Base-by-base conservation (phyloP, 371 early-diverging fungal genomes). In the Mucor racemosus region DNA sequence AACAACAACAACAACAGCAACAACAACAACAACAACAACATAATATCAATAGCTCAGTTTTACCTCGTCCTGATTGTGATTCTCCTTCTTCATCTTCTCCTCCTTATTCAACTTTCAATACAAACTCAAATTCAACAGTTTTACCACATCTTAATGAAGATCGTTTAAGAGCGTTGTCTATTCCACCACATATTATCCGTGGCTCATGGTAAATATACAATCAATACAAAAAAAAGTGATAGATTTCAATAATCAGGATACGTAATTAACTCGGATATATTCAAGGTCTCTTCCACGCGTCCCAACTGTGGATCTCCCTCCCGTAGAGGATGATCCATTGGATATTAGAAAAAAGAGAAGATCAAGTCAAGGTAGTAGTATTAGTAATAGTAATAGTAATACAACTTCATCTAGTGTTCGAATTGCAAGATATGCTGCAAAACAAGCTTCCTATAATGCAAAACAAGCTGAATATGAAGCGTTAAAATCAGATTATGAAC, bases 391-490 rank as follows among this genome's bases (percentile, higher is more conserved):
- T 15, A 41, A 38, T 7, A 10, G 36, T 11, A 14, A 34, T 33
- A 10, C 50, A 50, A 13, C 26, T 3, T 10, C n/a, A 35, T 58
- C 65, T 0, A 33, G 56, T 34, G 59, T 68, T 1, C 39, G 33
- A 35, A 63, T 68, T 46, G 64, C 69, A 38, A 48, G 60, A 3
- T 69, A 64, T 34, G 54, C 59, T 17, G 59, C 60, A 5, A 70
- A 63, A 66, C 40, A 63, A 54, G 71, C 71, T 5, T 63, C 62
- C 10, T 71, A 71, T 46, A 58, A 57, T 14, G 71, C 71, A 1
- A 71, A 59, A 63, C 62, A 71, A 50, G 71, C 71, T 11, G 58
- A 58, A 59, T 66, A 38, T 41, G 71, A 65, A 59, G 71, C 71
- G 6, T 7, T 58, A 13, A 60, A 48, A 60, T 48, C 71, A 50